A percentile compares a stretch with the other conserved stretches of the same genome.
phyloP scores from a whole-genome alignment of 1,139 yeast species.

The Zygosaccharomyces sapae region DNA sequence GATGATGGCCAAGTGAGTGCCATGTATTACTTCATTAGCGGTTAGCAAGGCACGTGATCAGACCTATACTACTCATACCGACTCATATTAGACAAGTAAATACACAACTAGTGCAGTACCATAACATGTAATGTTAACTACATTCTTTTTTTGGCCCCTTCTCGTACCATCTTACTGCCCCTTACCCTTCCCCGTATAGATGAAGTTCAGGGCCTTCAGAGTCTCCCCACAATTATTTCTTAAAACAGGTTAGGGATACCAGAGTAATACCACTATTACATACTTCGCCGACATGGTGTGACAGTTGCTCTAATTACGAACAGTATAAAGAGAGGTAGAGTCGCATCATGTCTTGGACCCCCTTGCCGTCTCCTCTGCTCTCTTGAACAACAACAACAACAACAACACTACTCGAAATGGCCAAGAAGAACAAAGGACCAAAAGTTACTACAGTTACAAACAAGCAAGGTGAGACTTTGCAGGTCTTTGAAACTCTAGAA shows the following conservation, averaged over 20 bases:
- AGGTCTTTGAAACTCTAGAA: constrained; percentile 56
- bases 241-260: neutral
- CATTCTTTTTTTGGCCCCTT: neutral
- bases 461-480: constrained; percentile 32
- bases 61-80: too few relatives aligned
- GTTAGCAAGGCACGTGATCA: too few relatives aligned
- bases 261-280: neutral
- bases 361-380: too few relatives aligned
- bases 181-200: neutral
- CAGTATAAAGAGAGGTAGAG: neutral
- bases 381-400: too few relatives aligned
- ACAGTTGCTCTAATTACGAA: neutral
- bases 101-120: too few relatives aligned
- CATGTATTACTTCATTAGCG: too few relatives aligned
- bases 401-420: constrained; percentile 16
- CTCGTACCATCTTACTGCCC: neutral
- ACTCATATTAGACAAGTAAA: too few relatives aligned
- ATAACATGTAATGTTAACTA: neutral
- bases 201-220: neutral
- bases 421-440: constrained; percentile 33
- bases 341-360: too few relatives aligned
- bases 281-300: neutral
- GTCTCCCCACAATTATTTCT: neutral
- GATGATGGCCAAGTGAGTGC: too few relatives aligned
- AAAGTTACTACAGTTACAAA: constrained; percentile 28